Evolutionary conservation across 1,284 basidiomycete genomes (phyloP).

Genomic region (Apiotrichum veenhuisii): DNA sequence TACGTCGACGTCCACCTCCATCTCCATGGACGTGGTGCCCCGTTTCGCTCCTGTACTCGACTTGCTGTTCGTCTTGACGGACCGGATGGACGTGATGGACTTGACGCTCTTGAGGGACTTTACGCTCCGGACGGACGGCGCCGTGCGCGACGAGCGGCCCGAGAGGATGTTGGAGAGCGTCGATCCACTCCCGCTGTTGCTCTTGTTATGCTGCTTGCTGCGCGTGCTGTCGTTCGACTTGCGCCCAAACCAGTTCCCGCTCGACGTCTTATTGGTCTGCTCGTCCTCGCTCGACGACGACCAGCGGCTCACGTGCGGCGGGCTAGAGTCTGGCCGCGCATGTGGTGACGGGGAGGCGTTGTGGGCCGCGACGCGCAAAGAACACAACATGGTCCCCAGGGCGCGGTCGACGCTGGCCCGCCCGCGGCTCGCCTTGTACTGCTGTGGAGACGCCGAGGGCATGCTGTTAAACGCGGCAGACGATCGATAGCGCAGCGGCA

Average conservation of each 20-base stretch:
- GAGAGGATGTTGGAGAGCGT: not conserved
- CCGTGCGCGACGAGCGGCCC: not conserved
- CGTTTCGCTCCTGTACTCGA: not conserved
- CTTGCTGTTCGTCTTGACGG: slow-evolving; percentile 7
- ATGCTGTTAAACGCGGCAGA: not conserved
- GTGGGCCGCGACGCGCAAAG: slow-evolving; percentile 3
- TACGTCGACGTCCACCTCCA: not conserved
- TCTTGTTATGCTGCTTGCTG: not conserved
- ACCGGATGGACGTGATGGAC: not conserved
- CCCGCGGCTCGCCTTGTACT: slow-evolving; percentile 4
- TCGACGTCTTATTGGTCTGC: too few relatives aligned
- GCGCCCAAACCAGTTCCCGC: not conserved
- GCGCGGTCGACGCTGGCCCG: slow-evolving; percentile 8
- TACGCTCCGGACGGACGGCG: not conserved
- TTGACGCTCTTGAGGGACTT: not conserved
- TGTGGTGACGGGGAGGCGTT: not conserved
- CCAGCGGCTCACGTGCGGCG: slow-evolving; percentile 2
- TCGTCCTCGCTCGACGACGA: slow-evolving; percentile 2
- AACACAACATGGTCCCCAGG: slow-evolving; percentile 1
- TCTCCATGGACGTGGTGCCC: not conserved
- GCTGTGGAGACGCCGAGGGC: slow-evolving; percentile 1
- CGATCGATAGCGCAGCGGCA: not conserved
- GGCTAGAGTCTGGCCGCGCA: not conserved
- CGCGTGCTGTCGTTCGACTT: slow-evolving; percentile 4
- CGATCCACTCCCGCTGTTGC: not conserved